Evolutionary conservation across 106 monocot species (phyloP), one percentile per base, ranked within the genome.

Genomic region (Allium cepa): DNA sequence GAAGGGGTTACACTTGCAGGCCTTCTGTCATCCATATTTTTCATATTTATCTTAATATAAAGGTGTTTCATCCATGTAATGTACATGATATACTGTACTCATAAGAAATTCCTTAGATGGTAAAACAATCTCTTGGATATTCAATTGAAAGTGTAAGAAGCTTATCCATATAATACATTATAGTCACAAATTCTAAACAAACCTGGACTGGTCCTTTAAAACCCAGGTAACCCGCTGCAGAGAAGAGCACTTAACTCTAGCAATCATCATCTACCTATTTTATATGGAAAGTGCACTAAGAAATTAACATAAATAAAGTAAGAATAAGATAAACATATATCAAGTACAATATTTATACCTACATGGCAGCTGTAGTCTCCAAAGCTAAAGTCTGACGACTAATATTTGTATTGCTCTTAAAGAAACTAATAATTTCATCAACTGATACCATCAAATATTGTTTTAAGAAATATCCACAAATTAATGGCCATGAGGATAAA

Each of bases 341-440:
- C 46, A 58, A 47, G 8, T 68, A 59, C 47, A 57, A 64, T 68
- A 4, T 13, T 9, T n/a, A 68, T 71, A 99, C 97, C 97, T 99
- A 89, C 56, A 99, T 85, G 60, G 90, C 97, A 67, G 84, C 88
- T 70, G 87, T 87, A 59, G 97, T 87, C 76, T 90, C 97, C 79
- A 93, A 63, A 58, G 97, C 97, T 73, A 99, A 56, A 50, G 69
- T 90, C 64, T 87, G 89, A 22, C 90, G 89, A 22, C 90, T 99
- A 52, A 99, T 79, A 63, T 67, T 67, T 22, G 85, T 70, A 74
- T 77, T 84, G 62, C 78, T 85, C 73, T 93, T 99, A 69, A 99
- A 99, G 77, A 99, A 99, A 68, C 74, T 66, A 71, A 93, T 64
- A 72, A 92, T 87, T 83, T 87, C 73, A 83, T 90, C 90, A 64